Base-by-base conservation (phyloP, 1,284 basidiomycete species). In the Irpex sp. region DNA sequence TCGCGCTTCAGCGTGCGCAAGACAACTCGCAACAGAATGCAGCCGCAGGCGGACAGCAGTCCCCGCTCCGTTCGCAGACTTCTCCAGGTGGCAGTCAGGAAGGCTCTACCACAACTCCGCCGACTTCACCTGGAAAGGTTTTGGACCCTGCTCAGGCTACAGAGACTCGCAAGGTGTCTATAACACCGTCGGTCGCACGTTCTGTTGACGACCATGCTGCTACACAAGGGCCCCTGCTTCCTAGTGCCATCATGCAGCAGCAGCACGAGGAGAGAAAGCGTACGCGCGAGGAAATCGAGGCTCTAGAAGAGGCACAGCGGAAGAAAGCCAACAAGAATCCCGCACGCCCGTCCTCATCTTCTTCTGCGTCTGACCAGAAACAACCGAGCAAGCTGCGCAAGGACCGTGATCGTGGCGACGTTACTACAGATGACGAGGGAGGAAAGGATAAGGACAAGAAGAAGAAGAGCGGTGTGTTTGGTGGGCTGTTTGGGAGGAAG, bases 181-280 rank as follows among this genome's bases (percentile, higher is more conserved):
- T 84, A 58, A 95, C 93, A 0, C 93, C 93, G 1, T 78, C 83
- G 1, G 87, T 95, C 46, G 90, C 87, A 11, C 84, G 87, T 7
- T 60, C 64, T 3, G 57, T 26, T 1, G 68, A 69, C 15, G 70
- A 72, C 3, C 55, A 77, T 4, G 79, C 81, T 43, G 67, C 67
- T 47, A 43, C 33, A 60, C 47, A 19, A 8, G 81, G 71, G 50
- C 83, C 74, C 2, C 67, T 82, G 21, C 72, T 80, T 17, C 79
- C 81, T 17, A 86, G 81, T 65, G 75, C 77, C 26, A 74, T 81
- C 62, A 74, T 83, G 69, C 79, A 80, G 63, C 80, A 79, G 57
- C 79, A 81, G 66, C 83, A 89, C 46, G 84, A 88, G 36, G 82
- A 86, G 33, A 76, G 78, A 57, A 87, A 88, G 70, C 81, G 84